phyloP scores from a whole-genome alignment of 2,329 filamentous ascomycete species.

The Aureobasidium sp. region DNA sequence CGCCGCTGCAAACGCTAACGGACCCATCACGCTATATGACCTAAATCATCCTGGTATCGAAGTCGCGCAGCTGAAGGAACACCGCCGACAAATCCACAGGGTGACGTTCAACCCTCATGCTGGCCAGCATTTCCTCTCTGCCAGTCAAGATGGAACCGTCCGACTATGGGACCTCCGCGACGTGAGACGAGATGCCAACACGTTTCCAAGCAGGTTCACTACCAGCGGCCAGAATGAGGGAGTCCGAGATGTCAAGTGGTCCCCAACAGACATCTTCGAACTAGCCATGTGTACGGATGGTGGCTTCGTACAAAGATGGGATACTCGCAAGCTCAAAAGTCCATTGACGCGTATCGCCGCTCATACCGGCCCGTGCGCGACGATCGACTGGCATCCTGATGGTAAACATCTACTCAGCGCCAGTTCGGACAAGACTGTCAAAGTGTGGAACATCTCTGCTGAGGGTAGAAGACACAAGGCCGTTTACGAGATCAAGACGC shows the following conservation, averaged over 20 bases:
- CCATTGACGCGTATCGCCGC: constrained; percentile 55
- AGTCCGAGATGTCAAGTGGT: constrained; percentile 59
- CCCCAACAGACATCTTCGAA: constrained; percentile 53
- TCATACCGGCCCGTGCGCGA: constrained; percentile 47
- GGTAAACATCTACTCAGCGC: constrained; percentile 58
- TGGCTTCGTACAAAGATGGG: constrained; percentile 58
- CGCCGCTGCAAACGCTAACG: constrained; percentile 58
- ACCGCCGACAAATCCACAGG: constrained; percentile 58
- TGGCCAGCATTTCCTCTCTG: constrained; percentile 54
- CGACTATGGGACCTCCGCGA: constrained; percentile 58
- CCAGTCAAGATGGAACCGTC: constrained; percentile 58
- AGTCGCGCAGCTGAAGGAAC: constrained; percentile 56
- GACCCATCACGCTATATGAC: constrained; percentile 60
- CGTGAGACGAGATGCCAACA: constrained; percentile 45
- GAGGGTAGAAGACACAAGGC: constrained; percentile 53
- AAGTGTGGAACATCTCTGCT: constrained; percentile 57
- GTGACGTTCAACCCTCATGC: constrained; percentile 58
- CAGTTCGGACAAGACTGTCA: constrained; percentile 55
- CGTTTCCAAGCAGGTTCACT: constrained; percentile 47
- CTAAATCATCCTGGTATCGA: constrained; percentile 55
- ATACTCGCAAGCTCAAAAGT: constrained; percentile 50
- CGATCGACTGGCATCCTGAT: constrained; percentile 62
- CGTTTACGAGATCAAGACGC: constrained; percentile 51
- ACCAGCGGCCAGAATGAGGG: constrained; percentile 54
- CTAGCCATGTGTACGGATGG: constrained; percentile 60